Evolutionary conservation across 83 land plant species (phyloP), one percentile per base, ranked within the genome.

Genomic region (Picea mariana): DNA sequence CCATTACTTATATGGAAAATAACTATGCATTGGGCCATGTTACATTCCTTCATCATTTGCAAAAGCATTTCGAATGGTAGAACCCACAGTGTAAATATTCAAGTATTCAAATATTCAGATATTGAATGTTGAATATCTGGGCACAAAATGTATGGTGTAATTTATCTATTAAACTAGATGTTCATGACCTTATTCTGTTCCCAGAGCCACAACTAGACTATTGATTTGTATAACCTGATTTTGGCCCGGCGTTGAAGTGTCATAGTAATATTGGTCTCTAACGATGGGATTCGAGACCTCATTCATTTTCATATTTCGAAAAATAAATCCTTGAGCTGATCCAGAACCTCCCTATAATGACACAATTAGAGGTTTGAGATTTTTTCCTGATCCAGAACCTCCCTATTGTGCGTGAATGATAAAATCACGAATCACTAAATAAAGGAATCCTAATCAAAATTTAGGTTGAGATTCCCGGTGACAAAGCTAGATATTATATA

Each of bases 201-300:
- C 34, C 1, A 31, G 34, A 31, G 2, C 34, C 34, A 31, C 34
- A 31, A 31, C 34, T 31, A 31, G 34, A 31, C 34, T 31, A 2
- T 31, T 31, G 34, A 31, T 31, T 31, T 47, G 8, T 47, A 47
- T 47, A 0, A 91, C 91, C 93, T 91, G 91, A 73, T 89, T 91
- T 52, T 47, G 58, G 78, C 93, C 88, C 62, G 85, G 82, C 1
- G 11, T 15, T 9, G 8, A 26, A 4, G 89, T 82, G 58, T 91
- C 93, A 80, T 91, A 91, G 67, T 91, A 91, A 79, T 86, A 91
- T 47, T 89, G 93, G 73, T 91, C 90, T 47, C 89, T 84, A 62
- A 91, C 89, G 17, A 91, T 91, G 31, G 93, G 93, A 62, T 91
- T 85, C 21, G 91, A 89, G 11, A 89, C 93, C 49, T 89, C 86